Conservation (phyloP, 352 stramenopile species). For the Hyaloperonospora arabidopsidis region DNA sequence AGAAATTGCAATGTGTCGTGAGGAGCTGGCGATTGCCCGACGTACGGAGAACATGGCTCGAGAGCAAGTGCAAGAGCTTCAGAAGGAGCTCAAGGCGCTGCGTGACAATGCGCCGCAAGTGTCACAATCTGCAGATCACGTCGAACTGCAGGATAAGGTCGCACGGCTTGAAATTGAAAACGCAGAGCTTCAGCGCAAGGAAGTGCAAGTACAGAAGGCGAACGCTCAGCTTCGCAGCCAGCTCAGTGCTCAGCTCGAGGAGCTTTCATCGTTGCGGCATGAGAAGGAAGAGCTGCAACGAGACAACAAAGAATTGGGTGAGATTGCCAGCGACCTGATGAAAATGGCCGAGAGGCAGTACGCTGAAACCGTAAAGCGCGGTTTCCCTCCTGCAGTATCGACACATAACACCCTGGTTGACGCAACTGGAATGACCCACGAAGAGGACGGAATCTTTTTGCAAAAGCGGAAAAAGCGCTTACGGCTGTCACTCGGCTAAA, state of each 20-base stretch:
- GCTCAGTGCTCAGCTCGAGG: conserved; percentile 36
- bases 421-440: conserved; percentile 12
- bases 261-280: conserved; percentile 28
- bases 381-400: conserved; percentile 24
- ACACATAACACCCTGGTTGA: conserved; percentile 7
- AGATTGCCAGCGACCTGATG: conserved; percentile 60
- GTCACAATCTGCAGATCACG: conserved; percentile 19
- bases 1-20: conserved; percentile 23
- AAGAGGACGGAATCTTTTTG: conserved; percentile 28
- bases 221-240: conserved; percentile 49
- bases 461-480: conserved; percentile 37
- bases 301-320: conserved; percentile 48
- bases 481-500: conserved; percentile 34
- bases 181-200: conserved; percentile 49
- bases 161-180: conserved; percentile 59
- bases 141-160: conserved; percentile 29
- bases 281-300: conserved; percentile 31
- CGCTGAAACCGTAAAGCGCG: conserved; percentile 23
- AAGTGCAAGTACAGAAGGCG: conserved; percentile 50
- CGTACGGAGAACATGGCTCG: conserved; percentile 28
- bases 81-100: conserved; percentile 27
- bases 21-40: conserved; percentile 25
- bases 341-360: conserved; percentile 59
- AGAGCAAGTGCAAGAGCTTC: conserved; percentile 26
- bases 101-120: conserved; percentile 23